phyloP scores from a whole-genome alignment of 164 flowering plant species.

The Stephania yunnanensis region DNA sequence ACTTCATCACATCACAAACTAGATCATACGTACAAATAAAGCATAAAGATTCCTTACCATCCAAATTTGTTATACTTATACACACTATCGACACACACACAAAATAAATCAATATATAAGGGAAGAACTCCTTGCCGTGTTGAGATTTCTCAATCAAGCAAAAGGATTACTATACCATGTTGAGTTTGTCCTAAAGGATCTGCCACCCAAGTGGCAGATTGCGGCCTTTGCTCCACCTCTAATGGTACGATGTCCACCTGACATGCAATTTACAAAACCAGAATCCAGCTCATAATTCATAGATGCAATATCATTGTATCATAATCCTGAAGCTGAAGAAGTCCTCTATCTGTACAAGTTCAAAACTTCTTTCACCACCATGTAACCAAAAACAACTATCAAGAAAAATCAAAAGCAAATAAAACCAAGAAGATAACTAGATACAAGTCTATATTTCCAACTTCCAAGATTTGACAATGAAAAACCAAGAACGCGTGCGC shows the following conservation, averaged over 20 bases:
- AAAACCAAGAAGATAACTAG: too few relatives aligned
- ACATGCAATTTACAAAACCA: slow-evolving; percentile 14
- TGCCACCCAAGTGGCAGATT: slow-evolving; percentile 10
- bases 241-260: slow-evolving; percentile 4
- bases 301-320: neutral
- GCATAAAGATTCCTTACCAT: neutral
- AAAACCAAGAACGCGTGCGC: too few relatives aligned
- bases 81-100: neutral
- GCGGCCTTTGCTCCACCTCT: neutral
- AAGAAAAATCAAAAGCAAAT: too few relatives aligned
- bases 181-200: slow-evolving; percentile 5
- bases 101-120: neutral
- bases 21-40: neutral
- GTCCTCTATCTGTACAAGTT: neutral
- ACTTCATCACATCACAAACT: too few relatives aligned
- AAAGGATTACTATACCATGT: slow-evolving; percentile 17
- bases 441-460: too few relatives aligned
- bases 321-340: neutral
- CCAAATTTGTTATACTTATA: neutral
- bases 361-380: neutral
- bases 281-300: neutral
- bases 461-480: too few relatives aligned
- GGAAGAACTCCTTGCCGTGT: neutral
- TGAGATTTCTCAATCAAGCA: neutral
- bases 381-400: neutral